Evolutionary conservation across 768 basidiomycete species (phyloP).

Genomic region (Suillus fuscotomentosus): DNA sequence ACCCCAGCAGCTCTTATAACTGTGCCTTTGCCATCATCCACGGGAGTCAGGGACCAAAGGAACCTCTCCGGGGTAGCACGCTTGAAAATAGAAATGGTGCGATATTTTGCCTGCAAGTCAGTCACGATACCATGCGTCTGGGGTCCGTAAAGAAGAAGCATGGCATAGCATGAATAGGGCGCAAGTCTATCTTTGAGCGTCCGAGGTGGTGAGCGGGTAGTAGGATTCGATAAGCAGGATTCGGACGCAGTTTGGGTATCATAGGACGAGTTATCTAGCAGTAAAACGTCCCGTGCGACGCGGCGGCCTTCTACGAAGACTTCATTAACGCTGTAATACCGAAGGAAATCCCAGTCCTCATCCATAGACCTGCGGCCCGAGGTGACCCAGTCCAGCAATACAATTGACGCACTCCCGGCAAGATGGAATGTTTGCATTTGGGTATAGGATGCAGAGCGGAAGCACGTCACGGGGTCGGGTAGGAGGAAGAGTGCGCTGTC

Average conservation of each 20-base stretch:
- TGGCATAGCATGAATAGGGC: conserved; percentile 92
- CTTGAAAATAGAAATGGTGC: conserved; percentile 62
- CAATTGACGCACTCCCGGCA: conserved; percentile 54
- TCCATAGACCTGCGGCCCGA: conserved; percentile 80
- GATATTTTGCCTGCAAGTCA: conserved; percentile 49
- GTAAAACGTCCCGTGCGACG: conserved; percentile 73
- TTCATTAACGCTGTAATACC: conserved; percentile 86
- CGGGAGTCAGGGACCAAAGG: conserved; percentile 78
- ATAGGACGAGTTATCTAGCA: conserved; percentile 56
- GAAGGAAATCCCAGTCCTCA: conserved; percentile 88
- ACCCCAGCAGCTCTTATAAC: conserved; percentile 73
- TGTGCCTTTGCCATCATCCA: conserved; percentile 46
- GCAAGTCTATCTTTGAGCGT: conserved; percentile 58
- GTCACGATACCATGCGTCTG: conserved; percentile 45
- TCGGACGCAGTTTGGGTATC: neutral
- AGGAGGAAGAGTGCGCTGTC: conserved; percentile 71
- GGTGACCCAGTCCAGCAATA: conserved; percentile 90
- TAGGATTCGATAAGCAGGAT: conserved; percentile 11
- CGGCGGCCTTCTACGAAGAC: conserved; percentile 63
- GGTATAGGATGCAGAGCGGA: conserved; percentile 76
- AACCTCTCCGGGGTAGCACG: conserved; percentile 50
- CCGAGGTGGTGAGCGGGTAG: conserved; percentile 34
- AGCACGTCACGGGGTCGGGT: conserved; percentile 93
- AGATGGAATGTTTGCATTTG: conserved; percentile 83
- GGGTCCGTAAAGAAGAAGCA: conserved; percentile 77